A percentile compares a stretch with the other conserved stretches of the same genome.
Evolutionary conservation across 1,284 basidiomycete species (phyloP).

Genomic region (Calocybe gambosa): DNA sequence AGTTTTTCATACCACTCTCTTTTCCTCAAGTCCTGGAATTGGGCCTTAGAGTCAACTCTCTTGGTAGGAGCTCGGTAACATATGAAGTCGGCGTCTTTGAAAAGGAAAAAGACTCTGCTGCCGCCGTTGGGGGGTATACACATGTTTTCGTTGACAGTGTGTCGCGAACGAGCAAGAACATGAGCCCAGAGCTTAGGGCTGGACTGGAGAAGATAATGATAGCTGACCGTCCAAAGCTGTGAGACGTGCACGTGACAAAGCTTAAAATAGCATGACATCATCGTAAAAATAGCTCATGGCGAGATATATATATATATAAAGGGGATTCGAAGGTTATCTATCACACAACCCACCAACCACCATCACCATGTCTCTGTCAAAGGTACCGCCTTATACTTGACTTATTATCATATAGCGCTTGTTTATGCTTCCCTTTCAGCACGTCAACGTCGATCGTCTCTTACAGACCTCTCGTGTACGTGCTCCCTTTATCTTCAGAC

Average conservation of each 20-base stretch:
- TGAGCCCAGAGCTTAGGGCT: slow-evolving; percentile 32
- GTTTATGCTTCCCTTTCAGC: slow-evolving; percentile 31
- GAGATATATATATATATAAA: slow-evolving; percentile 2
- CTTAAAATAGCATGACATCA: slow-evolving; percentile 2
- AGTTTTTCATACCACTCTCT: slow-evolving; percentile 61
- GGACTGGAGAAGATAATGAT: slow-evolving; percentile 33
- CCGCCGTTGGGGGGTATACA: slow-evolving; percentile 71
- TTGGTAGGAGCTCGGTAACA: slow-evolving; percentile 66
- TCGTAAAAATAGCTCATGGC: neutral
- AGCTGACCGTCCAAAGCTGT: slow-evolving; percentile 10
- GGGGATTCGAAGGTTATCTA: neutral
- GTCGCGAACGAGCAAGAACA: slow-evolving; percentile 46
- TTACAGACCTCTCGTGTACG: slow-evolving; percentile 48
- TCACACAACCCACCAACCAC: slow-evolving; percentile 6
- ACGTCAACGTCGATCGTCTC: slow-evolving; percentile 58
- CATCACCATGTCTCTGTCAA: slow-evolving; percentile 32
- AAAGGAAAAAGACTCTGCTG: slow-evolving; percentile 38
- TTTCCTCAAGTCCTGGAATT: slow-evolving; percentile 66
- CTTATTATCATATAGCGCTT: neutral
- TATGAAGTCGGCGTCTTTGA: slow-evolving; percentile 73
- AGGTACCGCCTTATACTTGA: slow-evolving; percentile 19
- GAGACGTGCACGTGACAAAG: neutral
- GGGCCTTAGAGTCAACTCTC: slow-evolving; percentile 54
- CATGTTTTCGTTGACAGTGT: slow-evolving; percentile 70
- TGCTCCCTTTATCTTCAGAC: slow-evolving; percentile 9